Percentiles rank a stretch among this genome's conserved stretches.
Evolutionary conservation across 1,139 yeast species (phyloP).

Genomic region (Chernovozyma sophiae-reginae): DNA sequence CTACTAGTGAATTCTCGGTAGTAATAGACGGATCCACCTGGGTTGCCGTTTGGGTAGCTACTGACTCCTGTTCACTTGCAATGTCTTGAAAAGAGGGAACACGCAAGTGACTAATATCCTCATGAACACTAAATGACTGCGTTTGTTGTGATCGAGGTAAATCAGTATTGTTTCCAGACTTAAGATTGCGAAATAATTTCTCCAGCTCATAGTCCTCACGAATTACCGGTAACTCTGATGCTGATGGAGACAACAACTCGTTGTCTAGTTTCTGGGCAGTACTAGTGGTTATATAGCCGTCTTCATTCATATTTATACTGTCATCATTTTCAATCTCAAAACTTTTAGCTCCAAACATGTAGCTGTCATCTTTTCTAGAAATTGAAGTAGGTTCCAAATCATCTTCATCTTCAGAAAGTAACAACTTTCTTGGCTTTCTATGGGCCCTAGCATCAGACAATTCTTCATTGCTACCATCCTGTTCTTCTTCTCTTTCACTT

Average conservation of each 20-base stretch:
- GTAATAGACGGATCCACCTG: constrained; percentile 11
- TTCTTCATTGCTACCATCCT: constrained; percentile 4
- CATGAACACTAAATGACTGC: neutral
- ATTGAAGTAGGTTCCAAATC: constrained; percentile 8
- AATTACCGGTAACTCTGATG: neutral
- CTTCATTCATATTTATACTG: constrained; percentile 10
- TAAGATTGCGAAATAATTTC: constrained; percentile 28
- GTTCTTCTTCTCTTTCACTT: constrained; percentile 17
- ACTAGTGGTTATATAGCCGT: constrained; percentile 5
- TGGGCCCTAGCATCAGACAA: neutral
- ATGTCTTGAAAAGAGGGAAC: constrained; percentile 24
- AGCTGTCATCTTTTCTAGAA: constrained; percentile 29
- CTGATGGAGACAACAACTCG: neutral
- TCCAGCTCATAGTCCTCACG: neutral
- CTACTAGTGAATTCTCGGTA: constrained; percentile 13
- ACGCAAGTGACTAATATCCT: constrained; percentile 6
- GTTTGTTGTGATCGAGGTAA: constrained; percentile 3
- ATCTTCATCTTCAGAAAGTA: constrained; percentile 13
- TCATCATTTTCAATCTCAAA: constrained; percentile 14
- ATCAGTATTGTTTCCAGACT: constrained; percentile 17
- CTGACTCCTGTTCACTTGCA: constrained; percentile 13
- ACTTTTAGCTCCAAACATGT: constrained; percentile 30
- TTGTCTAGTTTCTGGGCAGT: neutral
- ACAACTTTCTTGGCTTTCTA: constrained; percentile 10
- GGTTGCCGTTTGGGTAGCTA: constrained; percentile 7